These are phyloP conservation scores for Trichophyton simii DNA, from an alignment of 2,329 filamentous ascomycete genomes.

Conservation along the genomic window DNA sequence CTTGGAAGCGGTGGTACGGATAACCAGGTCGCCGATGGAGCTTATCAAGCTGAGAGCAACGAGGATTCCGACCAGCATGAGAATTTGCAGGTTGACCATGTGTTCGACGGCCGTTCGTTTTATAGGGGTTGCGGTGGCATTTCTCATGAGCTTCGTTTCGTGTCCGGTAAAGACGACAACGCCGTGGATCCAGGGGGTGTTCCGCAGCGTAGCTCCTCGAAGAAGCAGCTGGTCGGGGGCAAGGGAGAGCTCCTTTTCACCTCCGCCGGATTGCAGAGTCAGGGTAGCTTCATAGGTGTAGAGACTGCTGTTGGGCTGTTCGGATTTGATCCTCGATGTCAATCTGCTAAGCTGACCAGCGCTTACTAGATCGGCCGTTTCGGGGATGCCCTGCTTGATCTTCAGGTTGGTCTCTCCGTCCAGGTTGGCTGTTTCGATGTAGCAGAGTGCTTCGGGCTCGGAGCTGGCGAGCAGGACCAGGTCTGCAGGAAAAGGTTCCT, in stretches of 20 bases:
- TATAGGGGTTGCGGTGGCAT: conserved; percentile 91
- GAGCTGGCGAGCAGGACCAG: conserved; percentile 85
- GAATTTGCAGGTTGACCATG: conserved; percentile 84
- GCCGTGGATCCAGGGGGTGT: conserved; percentile 94
- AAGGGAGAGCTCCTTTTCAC: conserved; percentile 81
- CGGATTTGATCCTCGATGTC: conserved; percentile 75
- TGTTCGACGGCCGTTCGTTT: conserved; percentile 93
- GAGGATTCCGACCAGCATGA: conserved; percentile 77
- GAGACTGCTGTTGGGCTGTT: conserved; percentile 94
- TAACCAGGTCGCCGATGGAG: conserved; percentile 79
- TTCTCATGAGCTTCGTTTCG: conserved; percentile 97
- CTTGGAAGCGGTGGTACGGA: conserved; percentile 50
- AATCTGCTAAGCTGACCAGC: conserved; percentile 73
- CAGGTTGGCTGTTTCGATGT: conserved; percentile 95
- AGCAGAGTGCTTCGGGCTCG: conserved; percentile 93
- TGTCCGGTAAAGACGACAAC: conserved; percentile 95
- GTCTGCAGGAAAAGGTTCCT: conserved; percentile 89
- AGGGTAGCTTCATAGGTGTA: conserved; percentile 97
- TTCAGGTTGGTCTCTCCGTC: conserved; percentile 98
- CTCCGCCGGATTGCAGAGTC: conserved; percentile 78
- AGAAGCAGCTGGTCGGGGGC: conserved; percentile 71
- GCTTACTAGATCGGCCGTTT: conserved; percentile 79
- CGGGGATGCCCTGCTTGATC: conserved; percentile 93
- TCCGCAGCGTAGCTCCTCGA: conserved; percentile 82
- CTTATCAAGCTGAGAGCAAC: conserved; percentile 75